Evolutionary conservation across 2,329 filamentous ascomycete species (phyloP).

Genomic region (Fusarium tupiense): DNA sequence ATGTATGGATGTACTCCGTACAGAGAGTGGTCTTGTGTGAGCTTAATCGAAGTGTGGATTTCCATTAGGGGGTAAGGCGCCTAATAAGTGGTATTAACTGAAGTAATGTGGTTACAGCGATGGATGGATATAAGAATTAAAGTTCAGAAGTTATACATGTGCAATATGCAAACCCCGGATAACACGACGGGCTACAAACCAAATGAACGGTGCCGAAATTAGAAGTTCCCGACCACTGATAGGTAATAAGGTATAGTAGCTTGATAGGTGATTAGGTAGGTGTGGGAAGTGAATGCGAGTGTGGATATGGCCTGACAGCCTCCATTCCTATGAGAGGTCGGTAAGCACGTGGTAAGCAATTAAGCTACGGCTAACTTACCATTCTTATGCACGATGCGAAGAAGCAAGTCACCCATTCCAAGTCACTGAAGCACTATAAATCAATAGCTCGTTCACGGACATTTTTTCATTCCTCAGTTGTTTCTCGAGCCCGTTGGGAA

Average conservation of each 20-base stretch:
- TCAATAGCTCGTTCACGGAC: background rate
- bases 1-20: background rate
- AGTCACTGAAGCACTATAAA: background rate
- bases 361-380: background rate
- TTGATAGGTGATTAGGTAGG: background rate
- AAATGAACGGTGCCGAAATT: conserved; percentile 6
- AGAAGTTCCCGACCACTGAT: background rate
- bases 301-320: conserved; percentile 2
- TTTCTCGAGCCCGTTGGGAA: background rate
- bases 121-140: background rate
- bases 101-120: background rate
- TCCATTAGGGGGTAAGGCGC: background rate
- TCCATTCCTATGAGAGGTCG: background rate
- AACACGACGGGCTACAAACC: background rate
- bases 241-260: background rate
- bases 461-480: background rate
- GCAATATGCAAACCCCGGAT: background rate
- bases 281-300: background rate
- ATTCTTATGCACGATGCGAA: background rate
- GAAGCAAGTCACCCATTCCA: background rate
- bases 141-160: background rate
- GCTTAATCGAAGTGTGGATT: background rate
- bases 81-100: background rate
- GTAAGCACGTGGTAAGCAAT: background rate
- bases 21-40: background rate